A percentile compares a stretch with the other conserved stretches of the same genome.
Evolutionary conservation across 2,329 filamentous ascomycete species (phyloP).

Genomic region (Cytospora schulzeri): DNA sequence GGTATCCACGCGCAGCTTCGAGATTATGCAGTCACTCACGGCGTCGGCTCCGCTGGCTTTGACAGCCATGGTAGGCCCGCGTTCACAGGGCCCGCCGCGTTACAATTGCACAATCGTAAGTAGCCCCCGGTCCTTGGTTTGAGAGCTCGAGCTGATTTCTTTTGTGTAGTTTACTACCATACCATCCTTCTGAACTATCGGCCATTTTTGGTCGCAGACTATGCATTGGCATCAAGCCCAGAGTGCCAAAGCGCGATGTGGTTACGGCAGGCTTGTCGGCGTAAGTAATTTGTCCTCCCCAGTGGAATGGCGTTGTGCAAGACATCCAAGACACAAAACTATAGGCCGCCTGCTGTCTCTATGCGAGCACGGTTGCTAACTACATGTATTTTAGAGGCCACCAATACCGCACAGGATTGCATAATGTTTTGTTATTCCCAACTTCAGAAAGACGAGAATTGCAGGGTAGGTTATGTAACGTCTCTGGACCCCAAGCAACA

Average conservation of each 20-base stretch:
- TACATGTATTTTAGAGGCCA: slow-evolving; percentile 24
- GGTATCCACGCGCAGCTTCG: slow-evolving; percentile 31
- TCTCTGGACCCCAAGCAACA: neutral
- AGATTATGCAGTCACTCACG: slow-evolving; percentile 30
- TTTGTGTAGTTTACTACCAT: slow-evolving; percentile 21
- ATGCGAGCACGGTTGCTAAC: neutral
- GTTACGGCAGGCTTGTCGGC: slow-evolving; percentile 36
- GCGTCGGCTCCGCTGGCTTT: slow-evolving; percentile 28
- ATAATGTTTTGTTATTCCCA: slow-evolving; percentile 30
- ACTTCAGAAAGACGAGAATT: slow-evolving; percentile 25
- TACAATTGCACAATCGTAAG: slow-evolving; percentile 28
- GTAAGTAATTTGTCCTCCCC: neutral
- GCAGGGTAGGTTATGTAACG: neutral
- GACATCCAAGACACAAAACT: no score
- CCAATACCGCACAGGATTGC: slow-evolving; percentile 36
- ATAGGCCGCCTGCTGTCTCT: neutral
- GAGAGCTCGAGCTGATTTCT: neutral
- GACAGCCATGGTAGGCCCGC: slow-evolving; percentile 1
- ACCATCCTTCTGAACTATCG: slow-evolving; percentile 32
- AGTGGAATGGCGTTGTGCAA: neutral
- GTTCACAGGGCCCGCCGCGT: slow-evolving; percentile 16
- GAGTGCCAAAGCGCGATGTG: slow-evolving; percentile 32
- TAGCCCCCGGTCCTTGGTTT: neutral
- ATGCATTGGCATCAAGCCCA: slow-evolving; percentile 27
- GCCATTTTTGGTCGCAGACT: slow-evolving; percentile 34